Conservation (phyloP, 208 protist species). For the Porcisia deanei region DNA sequence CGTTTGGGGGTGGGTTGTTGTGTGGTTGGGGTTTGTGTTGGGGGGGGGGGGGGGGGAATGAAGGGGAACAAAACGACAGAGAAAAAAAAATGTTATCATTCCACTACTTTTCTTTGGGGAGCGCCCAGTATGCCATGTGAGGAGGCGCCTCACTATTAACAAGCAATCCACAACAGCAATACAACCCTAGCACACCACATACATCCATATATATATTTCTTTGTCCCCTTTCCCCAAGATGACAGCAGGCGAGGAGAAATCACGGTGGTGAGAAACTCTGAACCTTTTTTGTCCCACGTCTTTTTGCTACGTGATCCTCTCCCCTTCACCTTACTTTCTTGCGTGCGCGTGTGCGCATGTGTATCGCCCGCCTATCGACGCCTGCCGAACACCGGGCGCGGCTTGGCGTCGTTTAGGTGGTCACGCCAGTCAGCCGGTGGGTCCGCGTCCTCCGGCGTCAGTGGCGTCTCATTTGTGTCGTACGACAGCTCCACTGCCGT, state of each 20-base stretch:
- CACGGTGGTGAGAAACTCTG: background rate
- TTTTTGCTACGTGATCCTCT: background rate
- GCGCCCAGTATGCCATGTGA: background rate
- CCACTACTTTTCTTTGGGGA: background rate
- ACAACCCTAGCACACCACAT: no score
- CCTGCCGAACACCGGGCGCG: slow-evolving; percentile 27
- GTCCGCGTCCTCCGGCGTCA: slow-evolving; percentile 76
- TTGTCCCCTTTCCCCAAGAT: no score
- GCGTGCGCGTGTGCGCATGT: no score
- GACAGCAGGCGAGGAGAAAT: background rate
- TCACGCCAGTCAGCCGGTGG: slow-evolving; percentile 81
- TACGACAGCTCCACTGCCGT: slow-evolving; percentile 78
- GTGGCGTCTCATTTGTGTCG: slow-evolving; percentile 67
- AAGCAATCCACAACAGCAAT: background rate
- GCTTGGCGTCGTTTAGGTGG: slow-evolving; percentile 61
- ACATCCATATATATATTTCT: background rate
- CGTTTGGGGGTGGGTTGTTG: background rate
- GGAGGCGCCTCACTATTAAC: background rate
- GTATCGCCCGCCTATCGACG: slow-evolving; percentile 24
- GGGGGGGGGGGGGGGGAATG: no score
- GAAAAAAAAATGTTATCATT: background rate
- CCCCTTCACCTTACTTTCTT: background rate
- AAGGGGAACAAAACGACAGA: background rate
- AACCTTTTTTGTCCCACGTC: background rate
- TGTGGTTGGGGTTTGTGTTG: background rate